Percentiles rank a stretch among this genome's conserved stretches.
phyloP scores from a whole-genome alignment of 257 asterid species.

The Jacaranda copaia region DNA sequence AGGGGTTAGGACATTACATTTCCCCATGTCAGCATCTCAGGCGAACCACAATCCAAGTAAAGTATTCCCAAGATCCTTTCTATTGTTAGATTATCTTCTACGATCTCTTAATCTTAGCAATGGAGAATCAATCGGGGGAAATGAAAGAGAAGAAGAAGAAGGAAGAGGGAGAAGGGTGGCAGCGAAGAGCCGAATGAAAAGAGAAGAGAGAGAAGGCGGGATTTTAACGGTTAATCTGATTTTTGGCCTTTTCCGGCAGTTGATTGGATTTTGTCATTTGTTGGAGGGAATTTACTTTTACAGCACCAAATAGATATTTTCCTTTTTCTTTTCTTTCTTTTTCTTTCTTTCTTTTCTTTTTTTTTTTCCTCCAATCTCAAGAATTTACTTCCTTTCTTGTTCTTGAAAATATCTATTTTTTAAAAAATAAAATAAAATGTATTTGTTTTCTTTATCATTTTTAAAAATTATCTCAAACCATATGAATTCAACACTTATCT shows the following conservation, averaged over 20 bases:
- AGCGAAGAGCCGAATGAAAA: neutral
- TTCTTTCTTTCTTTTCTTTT: too few species aligned
- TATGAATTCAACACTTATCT: too few species aligned
- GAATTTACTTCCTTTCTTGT: too few species aligned
- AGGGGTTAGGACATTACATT: too few species aligned
- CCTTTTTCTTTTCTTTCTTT: too few species aligned
- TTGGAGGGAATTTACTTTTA: neutral
- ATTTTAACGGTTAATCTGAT: conserved; percentile 20
- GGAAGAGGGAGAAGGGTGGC: neutral
- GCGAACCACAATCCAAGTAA: conserved; percentile 2
- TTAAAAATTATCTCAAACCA: too few species aligned
- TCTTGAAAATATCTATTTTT: too few species aligned
- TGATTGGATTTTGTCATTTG: too few species aligned
- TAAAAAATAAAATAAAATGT: too few species aligned
- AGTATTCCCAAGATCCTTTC: neutral
- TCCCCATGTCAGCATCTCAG: too few species aligned
- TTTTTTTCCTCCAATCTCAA: too few species aligned
- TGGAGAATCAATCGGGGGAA: neutral
- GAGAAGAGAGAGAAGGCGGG: conserved; percentile 16
- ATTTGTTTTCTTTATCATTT: too few species aligned
- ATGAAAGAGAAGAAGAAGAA: neutral
- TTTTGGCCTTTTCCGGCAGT: neutral
- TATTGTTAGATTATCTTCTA: neutral
- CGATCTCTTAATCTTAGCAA: conserved; percentile 30
- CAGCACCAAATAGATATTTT: neutral